phyloP scores from a whole-genome alignment of 176 grass and related monocot genomes.

The Aegilops speltoides region DNA sequence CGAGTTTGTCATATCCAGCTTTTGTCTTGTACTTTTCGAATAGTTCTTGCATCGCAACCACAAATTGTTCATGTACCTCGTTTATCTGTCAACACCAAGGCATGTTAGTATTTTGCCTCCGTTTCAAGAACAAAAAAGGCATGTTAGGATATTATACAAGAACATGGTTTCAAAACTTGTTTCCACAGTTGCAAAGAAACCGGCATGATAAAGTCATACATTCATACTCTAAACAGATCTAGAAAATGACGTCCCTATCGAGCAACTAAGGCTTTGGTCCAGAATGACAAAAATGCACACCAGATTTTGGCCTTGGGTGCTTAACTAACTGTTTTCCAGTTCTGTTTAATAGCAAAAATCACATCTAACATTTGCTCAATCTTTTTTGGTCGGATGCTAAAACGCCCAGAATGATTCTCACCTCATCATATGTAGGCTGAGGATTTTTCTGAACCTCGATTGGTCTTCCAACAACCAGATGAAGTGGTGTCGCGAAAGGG shows the following conservation, averaged over 20 bases:
- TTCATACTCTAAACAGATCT: not conserved
- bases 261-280: not conserved
- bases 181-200: not conserved
- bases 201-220: not conserved
- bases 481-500: constrained; percentile 72
- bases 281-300: not conserved
- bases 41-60: constrained; percentile 59
- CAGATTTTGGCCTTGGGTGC: not conserved
- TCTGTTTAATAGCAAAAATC: not conserved
- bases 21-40: constrained; percentile 75
- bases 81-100: constrained; percentile 54
- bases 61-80: constrained; percentile 65
- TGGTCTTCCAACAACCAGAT: constrained; percentile 80
- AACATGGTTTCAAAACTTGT: not conserved
- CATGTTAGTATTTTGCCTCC: too few species aligned
- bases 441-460: constrained; percentile 71
- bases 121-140: too few species aligned
- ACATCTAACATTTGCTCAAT: not conserved
- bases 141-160: constrained; percentile 3
- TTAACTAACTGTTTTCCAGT: not conserved
- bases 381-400: not conserved
- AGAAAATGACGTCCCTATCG: not conserved
- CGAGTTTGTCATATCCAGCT: constrained; percentile 60
- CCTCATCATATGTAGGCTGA: constrained; percentile 72
- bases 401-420: constrained; percentile 33